A percentile compares a stretch with the other conserved stretches of the same genome.
Conservation (phyloP, 108 stramenopile genomes). For the Schizochytrium sp. region DNA sequence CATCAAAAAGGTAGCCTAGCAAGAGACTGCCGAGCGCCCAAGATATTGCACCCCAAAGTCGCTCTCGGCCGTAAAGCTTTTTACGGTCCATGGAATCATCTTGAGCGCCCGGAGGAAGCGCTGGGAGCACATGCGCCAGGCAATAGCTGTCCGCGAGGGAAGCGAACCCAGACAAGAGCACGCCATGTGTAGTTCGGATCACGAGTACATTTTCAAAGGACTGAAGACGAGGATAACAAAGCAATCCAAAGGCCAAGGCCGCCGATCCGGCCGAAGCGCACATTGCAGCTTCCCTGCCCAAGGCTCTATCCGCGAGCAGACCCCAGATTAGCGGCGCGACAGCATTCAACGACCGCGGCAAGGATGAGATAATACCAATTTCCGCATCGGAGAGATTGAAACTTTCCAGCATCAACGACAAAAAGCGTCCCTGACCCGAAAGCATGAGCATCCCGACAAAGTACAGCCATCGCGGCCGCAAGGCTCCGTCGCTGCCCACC, state of each 20-base stretch:
- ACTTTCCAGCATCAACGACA: neutral
- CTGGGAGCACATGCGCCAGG: neutral
- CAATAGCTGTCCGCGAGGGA: neutral
- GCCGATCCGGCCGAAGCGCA: neutral
- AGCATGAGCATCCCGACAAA: neutral
- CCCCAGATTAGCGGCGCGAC: neutral
- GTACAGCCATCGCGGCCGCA: neutral
- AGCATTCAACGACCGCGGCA: neutral
- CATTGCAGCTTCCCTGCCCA: neutral
- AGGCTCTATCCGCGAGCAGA: neutral
- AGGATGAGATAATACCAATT: neutral
- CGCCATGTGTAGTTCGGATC: neutral
- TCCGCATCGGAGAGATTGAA: neutral
- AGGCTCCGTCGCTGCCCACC: neutral
- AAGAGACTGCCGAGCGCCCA: neutral
- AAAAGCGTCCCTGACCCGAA: neutral
- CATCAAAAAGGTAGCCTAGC: neutral
- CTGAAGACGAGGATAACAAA: neutral
- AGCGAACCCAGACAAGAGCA: neutral
- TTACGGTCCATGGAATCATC: neutral
- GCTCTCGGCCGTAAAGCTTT: neutral
- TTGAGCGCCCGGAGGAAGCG: neutral
- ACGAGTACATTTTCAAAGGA: neutral
- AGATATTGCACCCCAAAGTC: neutral
- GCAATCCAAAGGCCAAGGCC: neutral